Percentiles rank a stretch among this genome's conserved stretches.
These are phyloP conservation scores for Nepenthes gracilis DNA, from an alignment of 148 eudicot genomes.

Conservation along the genomic window DNA sequence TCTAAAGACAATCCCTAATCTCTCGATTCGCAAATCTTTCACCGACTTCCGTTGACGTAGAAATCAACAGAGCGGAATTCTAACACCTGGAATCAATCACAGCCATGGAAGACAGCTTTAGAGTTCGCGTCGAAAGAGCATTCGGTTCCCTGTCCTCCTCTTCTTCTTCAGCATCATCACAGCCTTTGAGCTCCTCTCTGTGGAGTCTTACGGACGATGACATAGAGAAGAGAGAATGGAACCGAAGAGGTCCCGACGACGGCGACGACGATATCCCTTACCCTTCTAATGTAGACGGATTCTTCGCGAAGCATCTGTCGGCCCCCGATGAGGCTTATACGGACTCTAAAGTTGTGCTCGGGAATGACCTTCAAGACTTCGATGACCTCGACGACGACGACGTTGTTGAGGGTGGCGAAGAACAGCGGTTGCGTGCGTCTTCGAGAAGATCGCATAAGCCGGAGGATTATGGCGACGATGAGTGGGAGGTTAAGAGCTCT, in stretches of 20 bases:
- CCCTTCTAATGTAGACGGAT: conserved; percentile 21
- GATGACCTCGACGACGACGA: conserved; percentile 19
- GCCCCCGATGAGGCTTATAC: not conserved
- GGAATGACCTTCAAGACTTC: conserved; percentile 21
- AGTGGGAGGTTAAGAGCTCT: conserved; percentile 32
- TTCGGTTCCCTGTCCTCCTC: conserved; percentile 47
- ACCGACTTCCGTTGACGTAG: not conserved
- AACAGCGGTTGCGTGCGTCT: conserved; percentile 5
- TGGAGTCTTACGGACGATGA: conserved; percentile 74
- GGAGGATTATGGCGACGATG: conserved; percentile 11
- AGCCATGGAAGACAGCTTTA: conserved; percentile 60
- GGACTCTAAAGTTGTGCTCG: conserved; percentile 5
- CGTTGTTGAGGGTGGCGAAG: conserved; percentile 4
- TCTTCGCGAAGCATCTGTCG: conserved; percentile 4
- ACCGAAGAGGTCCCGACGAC: conserved; percentile 20
- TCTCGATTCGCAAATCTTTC: too few species aligned
- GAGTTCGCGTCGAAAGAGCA: conserved; percentile 39
- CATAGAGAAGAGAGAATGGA: conserved; percentile 41
- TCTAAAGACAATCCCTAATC: too few species aligned
- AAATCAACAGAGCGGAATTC: not conserved
- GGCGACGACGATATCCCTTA: conserved; percentile 12
- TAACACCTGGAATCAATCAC: too few species aligned
- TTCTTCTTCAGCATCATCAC: conserved; percentile 5
- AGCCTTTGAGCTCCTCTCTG: conserved; percentile 14
- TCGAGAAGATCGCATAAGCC: not conserved